Base-by-base conservation (phyloP, 208 protist genomes). In the Wallacemonas rigidus region DNA sequence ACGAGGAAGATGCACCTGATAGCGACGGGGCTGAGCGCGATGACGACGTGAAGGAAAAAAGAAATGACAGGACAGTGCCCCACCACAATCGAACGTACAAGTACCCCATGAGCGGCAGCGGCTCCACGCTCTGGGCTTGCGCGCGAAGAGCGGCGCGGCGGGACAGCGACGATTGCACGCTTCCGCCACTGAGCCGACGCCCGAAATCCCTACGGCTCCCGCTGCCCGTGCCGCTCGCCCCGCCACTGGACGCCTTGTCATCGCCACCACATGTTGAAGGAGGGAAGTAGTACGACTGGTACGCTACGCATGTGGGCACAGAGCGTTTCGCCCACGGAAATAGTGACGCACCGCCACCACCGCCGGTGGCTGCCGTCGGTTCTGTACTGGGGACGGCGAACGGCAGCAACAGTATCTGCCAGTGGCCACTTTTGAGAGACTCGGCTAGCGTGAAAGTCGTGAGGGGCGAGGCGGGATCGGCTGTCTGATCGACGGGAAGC, bases 81-180 rank as follows among this genome's bases (percentile, higher is more conserved):
- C 79, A 53, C 78, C 79, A 84, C 61, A 64, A 87, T 1, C 82
- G 84, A 2, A 86, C 70, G 67, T 85, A 85, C 35, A 92, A 60
- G 74, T 78, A 86, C 38, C 76, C 81, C 69, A 62, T 75, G 36
- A 11, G 26, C 9, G 75, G 56, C 62, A 72, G 67, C 14, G 61
- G 44, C 12, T 74, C 58, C 43, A 78, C 76, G 15, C 45, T n/a
- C 26, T 76, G 45, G 8, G 48, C 61, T 39, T 63, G 11, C 6
- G 51, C 50, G 9, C 51, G 44, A 1, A 69, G 2, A n/a, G 53
- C 43, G 53, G 36, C 55, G 26, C 11, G 58, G n/a, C 41, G 40
- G 17, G 47, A 48, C 15, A 5, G n/a, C 47, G 4, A 3, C 48
- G 47, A 62, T 12, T 2, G 47, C 3, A 56, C 56, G 4, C 45